phyloP scores from a whole-genome alignment of 306 rosid genomes.

The Potentilla sterilis region DNA sequence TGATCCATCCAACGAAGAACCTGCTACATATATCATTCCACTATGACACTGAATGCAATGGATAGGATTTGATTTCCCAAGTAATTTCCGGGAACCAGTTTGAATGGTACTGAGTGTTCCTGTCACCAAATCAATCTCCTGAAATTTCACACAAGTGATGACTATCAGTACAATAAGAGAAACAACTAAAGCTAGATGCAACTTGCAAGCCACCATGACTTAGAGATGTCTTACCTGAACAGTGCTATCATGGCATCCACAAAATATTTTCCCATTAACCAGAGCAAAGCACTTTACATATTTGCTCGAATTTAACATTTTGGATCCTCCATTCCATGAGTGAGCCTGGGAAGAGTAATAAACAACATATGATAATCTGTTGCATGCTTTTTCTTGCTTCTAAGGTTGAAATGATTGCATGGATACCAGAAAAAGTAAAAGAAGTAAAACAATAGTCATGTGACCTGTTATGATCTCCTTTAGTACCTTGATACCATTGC shows the following conservation, averaged over 20 bases:
- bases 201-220: conserved; percentile 13
- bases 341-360: conserved; percentile 43
- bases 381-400: conserved; percentile 4
- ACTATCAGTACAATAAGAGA: conserved; percentile 15
- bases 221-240: conserved; percentile 58
- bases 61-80: conserved; percentile 73
- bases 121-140: conserved; percentile 79
- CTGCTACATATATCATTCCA: conserved; percentile 64
- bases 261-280: conserved; percentile 54
- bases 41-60: conserved; percentile 59
- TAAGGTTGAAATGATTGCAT: background rate
- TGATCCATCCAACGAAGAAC: conserved; percentile 69
- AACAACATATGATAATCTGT: background rate
- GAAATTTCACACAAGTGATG: conserved; percentile 16
- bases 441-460: background rate
- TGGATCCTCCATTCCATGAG: conserved; percentile 59
- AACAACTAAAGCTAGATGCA: conserved; percentile 1
- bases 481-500: conserved; percentile 71
- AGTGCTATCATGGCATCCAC: conserved; percentile 86
- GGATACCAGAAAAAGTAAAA: conserved; percentile 4
- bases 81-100: conserved; percentile 61
- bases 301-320: conserved; percentile 59
- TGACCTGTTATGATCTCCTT: conserved; percentile 2
- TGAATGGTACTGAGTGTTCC: conserved; percentile 64
- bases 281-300: conserved; percentile 75